phyloP scores from a whole-genome alignment of 148 eudicot genomes.

The Heliosperma pusillum region DNA sequence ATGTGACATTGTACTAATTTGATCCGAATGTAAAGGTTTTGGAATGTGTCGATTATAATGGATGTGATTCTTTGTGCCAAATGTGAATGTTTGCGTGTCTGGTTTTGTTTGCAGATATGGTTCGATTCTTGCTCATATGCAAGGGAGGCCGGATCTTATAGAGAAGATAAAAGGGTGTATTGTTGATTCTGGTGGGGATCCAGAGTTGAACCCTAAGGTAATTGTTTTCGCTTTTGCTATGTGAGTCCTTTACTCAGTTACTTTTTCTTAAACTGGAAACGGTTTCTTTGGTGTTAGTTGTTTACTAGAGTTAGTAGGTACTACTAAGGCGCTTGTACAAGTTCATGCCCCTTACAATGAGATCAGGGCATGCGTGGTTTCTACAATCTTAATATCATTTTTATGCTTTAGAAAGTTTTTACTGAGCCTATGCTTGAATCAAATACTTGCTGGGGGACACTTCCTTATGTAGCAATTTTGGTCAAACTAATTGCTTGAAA shows the following conservation, averaged over 20 bases:
- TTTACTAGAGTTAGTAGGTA: neutral
- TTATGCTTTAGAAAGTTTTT: no score
- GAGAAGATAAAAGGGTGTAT: constrained; percentile 81
- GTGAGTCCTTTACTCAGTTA: no score
- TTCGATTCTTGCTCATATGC: constrained; percentile 59
- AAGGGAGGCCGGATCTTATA: constrained; percentile 56
- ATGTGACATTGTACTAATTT: neutral
- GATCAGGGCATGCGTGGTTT: neutral
- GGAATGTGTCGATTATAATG: neutral
- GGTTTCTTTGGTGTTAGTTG: neutral
- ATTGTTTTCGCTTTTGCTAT: neutral
- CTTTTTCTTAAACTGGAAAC: neutral
- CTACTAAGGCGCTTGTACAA: neutral
- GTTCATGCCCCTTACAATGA: neutral
- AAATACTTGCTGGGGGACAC: no score
- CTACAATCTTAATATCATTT: no score
- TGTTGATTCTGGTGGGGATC: constrained; percentile 88
- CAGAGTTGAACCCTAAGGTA: constrained; percentile 84
- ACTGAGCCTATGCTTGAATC: no score
- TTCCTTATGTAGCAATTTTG: no score
- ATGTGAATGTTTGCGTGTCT: neutral
- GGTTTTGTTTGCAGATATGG: constrained; percentile 66
- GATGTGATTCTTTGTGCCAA: neutral
- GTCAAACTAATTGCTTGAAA: no score
- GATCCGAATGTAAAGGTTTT: neutral